These are phyloP conservation scores for Aspergillus awamori DNA, from an alignment of 2,329 filamentous ascomycete genomes.

Conservation along the genomic window DNA sequence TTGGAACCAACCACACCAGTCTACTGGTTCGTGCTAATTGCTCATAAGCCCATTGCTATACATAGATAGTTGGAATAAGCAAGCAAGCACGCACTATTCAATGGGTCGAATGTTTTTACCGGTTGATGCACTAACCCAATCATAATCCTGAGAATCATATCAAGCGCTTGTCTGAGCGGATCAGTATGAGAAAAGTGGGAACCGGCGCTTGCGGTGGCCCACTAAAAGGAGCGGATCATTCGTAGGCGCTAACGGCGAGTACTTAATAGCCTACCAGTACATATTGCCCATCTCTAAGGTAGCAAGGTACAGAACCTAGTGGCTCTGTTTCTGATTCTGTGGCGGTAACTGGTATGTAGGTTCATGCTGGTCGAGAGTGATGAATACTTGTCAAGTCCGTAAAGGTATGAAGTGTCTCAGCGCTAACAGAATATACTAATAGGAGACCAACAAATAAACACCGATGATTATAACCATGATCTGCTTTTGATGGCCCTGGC, in stretches of 20 bases:
- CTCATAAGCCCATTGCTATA: not conserved
- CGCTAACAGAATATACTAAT: no score
- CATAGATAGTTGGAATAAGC: not conserved
- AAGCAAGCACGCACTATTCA: not conserved
- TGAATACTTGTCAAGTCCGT: no score
- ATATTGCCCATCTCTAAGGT: not conserved
- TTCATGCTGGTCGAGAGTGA: not conserved
- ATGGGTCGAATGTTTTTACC: not conserved
- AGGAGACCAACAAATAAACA: no score
- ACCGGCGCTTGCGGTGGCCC: not conserved
- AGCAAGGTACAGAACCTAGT: not conserved
- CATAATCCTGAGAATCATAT: not conserved
- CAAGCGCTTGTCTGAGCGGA: not conserved
- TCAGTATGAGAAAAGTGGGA: not conserved
- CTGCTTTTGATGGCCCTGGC: no score
- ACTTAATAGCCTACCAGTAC: not conserved
- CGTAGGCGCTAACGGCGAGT: not conserved
- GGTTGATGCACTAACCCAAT: not conserved
- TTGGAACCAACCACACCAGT: not conserved
- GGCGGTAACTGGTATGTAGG: not conserved
- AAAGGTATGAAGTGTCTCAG: no score
- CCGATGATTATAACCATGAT: no score
- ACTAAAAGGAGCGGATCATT: not conserved
- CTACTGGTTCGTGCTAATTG: not conserved
- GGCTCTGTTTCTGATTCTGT: not conserved